Evolutionary conservation across 139 green algal genomes (phyloP), one percentile per base, ranked within the genome.

Genomic region (Deuterostichococcus epilithicus): DNA sequence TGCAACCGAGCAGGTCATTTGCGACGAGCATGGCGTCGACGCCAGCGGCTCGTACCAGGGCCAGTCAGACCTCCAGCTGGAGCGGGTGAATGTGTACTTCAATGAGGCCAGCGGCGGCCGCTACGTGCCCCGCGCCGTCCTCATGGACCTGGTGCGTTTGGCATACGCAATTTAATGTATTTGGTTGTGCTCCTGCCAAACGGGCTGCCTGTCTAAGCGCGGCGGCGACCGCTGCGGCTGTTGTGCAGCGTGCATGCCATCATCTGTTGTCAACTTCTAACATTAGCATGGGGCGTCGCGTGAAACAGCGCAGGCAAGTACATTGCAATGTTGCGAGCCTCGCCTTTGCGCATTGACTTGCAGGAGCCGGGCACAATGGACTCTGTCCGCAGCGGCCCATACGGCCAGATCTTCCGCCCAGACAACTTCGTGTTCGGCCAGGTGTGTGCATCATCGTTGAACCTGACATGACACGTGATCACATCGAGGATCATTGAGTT

Each of bases 31-130:
- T 74, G 92, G 95, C 74, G 88, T 99, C 28, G 95, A 98, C 83
- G 91, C 95, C 42, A 97, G 93, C 25, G 96, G 96, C 47, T 94
- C 91, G 69, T 97, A 97, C 88, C 72, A 91, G 52, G 96, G 96
- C 45, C 94, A 98, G 87, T 93, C 85, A 25, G 96, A 99, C 84
- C 89, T 99, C 60, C 96, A 99, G 90, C 86, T 99, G 60, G 96
- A 99, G 90, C 92, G 96, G 78, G 96, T 99, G 87, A 99, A 99
- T 82, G 96, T 99, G 22, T 99, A 99, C 89, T 99, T 97, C 91
- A 99, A 98, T 82, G 96, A 99, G 88, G 96, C 96, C 70, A 95
- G 90, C 37, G 95, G 94, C n/a, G 95, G 93, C 67, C 93, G 96
- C 65, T 99, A 99, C 78, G 96, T 99, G 73, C 96, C 96, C 42